Evolutionary conservation across 2,329 filamentous ascomycete species (phyloP), one percentile per base, ranked within the genome.

Genomic region (Neobulgaria alba): DNA sequence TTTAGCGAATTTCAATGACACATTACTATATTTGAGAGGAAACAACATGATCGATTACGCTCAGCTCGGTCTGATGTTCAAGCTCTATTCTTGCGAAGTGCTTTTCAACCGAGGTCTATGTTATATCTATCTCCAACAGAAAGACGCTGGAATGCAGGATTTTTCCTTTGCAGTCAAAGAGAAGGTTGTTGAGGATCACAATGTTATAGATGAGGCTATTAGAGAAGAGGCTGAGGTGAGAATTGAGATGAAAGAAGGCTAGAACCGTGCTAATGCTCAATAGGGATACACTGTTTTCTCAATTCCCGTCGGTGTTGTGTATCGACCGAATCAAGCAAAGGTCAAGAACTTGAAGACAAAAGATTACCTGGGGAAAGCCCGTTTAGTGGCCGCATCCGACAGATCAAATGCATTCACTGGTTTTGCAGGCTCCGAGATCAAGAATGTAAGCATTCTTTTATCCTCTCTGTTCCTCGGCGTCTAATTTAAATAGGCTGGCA

Each of bases 1-100:
- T 14, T 71, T 96, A 47, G 89, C 89, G 53, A 96, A 96, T 66
- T 98, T 98, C 73, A 98, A 98, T 68, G 92, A 98, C 60, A 95
- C 92, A 0, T 71, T 98, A 30, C 69, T 95, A 31, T 96, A 96
- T 63, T 75, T 98, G 33, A 79, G 92, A 57, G 92, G 92, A 47
- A 96, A 98, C 68, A 89, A 87, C 42, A 86, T 92, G 67, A 98
- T 98, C 64, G 89, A 98, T 64, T 98, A 98, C 63, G 87, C 94
- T 46, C 92, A 98, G 63, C 66, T 98, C 36, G 92, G 92, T 15
- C 75, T 98, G 33, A 83, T 93, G 44, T 98, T 96, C 70, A 95
- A 94, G 63, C 71, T 98, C 9, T 96, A 90, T 63, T 95, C 92
- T 1, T 98, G 92, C 66, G 92, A 98, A 59, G 90, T 95, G 2